phyloP scores from a whole-genome alignment of 2,329 filamentous ascomycete species.

The Ceratocystis papillata region DNA sequence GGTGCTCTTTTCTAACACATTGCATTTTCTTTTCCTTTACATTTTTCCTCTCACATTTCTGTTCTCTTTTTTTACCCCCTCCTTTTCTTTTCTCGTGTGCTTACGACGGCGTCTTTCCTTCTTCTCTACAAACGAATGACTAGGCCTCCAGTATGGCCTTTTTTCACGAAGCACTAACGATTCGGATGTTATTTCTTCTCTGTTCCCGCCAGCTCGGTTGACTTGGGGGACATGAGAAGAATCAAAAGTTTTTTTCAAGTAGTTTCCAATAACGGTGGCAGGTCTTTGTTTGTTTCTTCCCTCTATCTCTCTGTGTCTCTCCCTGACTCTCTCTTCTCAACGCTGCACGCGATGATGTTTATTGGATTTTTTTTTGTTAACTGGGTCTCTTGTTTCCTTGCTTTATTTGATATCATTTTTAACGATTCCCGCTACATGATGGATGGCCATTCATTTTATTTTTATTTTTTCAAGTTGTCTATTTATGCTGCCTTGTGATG shows the following conservation, averaged over 20 bases:
- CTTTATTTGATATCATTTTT: conserved; percentile 22
- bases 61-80: conserved; percentile 3
- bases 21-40: conserved; percentile 14
- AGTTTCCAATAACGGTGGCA: conserved; percentile 21
- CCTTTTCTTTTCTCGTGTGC: conserved; percentile 16
- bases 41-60: conserved; percentile 9
- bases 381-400: conserved; percentile 17
- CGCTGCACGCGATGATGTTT: conserved; percentile 10
- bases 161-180: conserved; percentile 19
- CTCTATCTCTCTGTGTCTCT: conserved; percentile 14
- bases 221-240: neutral
- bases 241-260: conserved; percentile 21
- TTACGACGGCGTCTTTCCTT: conserved; percentile 15
- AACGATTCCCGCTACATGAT: conserved; percentile 14
- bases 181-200: conserved; percentile 17
- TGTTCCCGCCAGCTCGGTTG: neutral
- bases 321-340: conserved; percentile 16
- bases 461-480: conserved; percentile 3
- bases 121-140: conserved; percentile 16
- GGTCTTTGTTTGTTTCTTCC: conserved; percentile 22
- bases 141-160: conserved; percentile 13
- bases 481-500: conserved; percentile 1
- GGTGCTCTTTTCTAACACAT: conserved; percentile 26
- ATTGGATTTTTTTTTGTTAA: conserved; percentile 15
- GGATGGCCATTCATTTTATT: conserved; percentile 18